Percentiles rank a stretch among this genome's conserved stretches.
phyloP scores from a whole-genome alignment of 164 flowering plant species.

The Platanus orientalis region DNA sequence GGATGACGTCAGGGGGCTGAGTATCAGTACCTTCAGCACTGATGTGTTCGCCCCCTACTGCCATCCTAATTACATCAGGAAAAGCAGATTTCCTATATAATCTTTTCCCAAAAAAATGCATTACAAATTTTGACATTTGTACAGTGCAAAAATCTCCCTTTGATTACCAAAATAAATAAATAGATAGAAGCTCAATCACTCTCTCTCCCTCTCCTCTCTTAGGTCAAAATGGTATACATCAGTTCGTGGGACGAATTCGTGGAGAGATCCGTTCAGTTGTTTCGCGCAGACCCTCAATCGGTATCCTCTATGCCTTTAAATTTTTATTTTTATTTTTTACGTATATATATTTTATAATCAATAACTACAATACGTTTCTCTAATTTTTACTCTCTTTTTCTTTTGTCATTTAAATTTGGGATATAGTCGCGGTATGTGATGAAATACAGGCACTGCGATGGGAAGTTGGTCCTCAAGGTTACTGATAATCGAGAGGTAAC shows the following conservation, averaged over 20 bases:
- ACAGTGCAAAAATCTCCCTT: too few species aligned
- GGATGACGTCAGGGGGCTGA: too few species aligned
- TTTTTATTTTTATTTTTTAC: background rate
- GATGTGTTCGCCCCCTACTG: too few species aligned
- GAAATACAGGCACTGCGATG: slow-evolving; percentile 91
- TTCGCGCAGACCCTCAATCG: slow-evolving; percentile 79
- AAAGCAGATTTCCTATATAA: too few species aligned
- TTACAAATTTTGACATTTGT: too few species aligned
- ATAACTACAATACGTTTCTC: background rate
- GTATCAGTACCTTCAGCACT: too few species aligned
- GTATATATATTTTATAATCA: background rate
- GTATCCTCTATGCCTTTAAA: slow-evolving; percentile 25
- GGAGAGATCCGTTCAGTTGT: slow-evolving; percentile 79
- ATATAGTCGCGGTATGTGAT: slow-evolving; percentile 66
- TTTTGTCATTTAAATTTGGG: background rate
- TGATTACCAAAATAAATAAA: too few species aligned
- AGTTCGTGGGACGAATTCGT: slow-evolving; percentile 90
- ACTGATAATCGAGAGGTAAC: slow-evolving; percentile 85
- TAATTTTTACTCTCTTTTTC: background rate
- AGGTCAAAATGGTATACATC: slow-evolving; percentile 70
- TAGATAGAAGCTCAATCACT: too few species aligned
- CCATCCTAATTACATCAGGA: too few species aligned
- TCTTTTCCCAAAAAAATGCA: too few species aligned
- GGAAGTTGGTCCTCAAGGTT: slow-evolving; percentile 92
- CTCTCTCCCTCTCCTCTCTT: background rate